Evolutionary conservation across 345 rosid genomes (phyloP), one percentile per base, ranked within the genome.

Genomic region (Clausena lansium): DNA sequence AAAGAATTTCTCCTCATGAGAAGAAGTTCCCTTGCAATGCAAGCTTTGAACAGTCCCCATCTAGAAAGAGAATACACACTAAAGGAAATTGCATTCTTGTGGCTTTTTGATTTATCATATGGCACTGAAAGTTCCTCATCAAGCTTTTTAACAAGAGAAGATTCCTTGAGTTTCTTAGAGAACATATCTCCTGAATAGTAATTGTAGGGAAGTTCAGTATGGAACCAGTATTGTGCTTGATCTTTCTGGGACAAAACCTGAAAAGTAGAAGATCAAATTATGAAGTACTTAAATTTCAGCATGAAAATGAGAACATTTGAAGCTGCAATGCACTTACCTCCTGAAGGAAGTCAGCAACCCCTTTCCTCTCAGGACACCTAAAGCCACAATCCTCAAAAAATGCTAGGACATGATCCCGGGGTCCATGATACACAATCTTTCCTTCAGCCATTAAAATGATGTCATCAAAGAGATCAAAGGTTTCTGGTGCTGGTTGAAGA

Each of bases 401-500:
- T 41, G 70, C 80, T 1, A 85, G 85, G 11, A 83, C 84, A 19
- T 67, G 41, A 27, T 82, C 88, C 1, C 87, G 80, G 11, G 88
- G 82, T 8, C 89, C 89, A 17, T 88, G 91, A 65, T 88, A 86
- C 13, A 86, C 86, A 54, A 88, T 77, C 17, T 84, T 82, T 7
- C 88, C 89, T 61, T 85, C 88, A 0, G 91, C 85, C 38, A 86
- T 69, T 7, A 88, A 77, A 67, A 88, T 82, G 30, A 86, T 73
- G 45, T 88, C 89, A 32, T 88, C 89, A 20, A 88, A 88, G 58
- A 86, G 88, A 11, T 85, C 74, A 11, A 66, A 88, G 7, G 89
- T 85, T 79, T 88, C 91, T 0, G 91, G 89, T 4, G 91, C 83
- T 22, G 91, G 89, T 45, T 88, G 91, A 57, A 88, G 79, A 74